These are phyloP conservation scores for Rhynchosporium secalis DNA, from an alignment of 2,329 filamentous ascomycete species.

Conservation along the genomic window DNA sequence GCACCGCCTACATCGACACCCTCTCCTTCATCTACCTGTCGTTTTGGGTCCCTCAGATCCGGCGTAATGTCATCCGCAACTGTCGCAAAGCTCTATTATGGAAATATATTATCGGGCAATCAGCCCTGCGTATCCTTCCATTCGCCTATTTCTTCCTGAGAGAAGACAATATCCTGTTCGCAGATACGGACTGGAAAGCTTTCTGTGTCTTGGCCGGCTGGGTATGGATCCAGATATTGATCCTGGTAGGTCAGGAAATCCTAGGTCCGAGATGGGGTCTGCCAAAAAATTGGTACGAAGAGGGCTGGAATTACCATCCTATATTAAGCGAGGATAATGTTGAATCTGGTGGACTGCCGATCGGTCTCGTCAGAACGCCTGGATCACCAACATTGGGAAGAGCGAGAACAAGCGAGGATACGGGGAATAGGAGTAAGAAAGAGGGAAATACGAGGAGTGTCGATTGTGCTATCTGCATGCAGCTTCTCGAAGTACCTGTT, in stretches of 20 bases:
- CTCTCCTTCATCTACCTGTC: slow-evolving; percentile 78
- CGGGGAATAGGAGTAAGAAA: slow-evolving; percentile 46
- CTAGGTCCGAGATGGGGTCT: slow-evolving; percentile 88
- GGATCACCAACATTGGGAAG: slow-evolving; percentile 29
- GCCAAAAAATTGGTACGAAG: slow-evolving; percentile 64
- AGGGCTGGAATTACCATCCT: slow-evolving; percentile 93
- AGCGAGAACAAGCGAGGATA: slow-evolving; percentile 29
- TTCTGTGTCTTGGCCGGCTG: slow-evolving; percentile 69
- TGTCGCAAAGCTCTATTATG: slow-evolving; percentile 88
- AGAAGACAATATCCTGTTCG: slow-evolving; percentile 77
- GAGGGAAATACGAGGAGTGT: slow-evolving; percentile 55
- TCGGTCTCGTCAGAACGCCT: slow-evolving; percentile 59
- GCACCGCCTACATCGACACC: slow-evolving; percentile 59
- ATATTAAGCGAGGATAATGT: slow-evolving; percentile 79
- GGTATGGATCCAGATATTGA: slow-evolving; percentile 83
- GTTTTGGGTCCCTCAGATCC: slow-evolving; percentile 89
- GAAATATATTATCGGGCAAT: slow-evolving; percentile 87
- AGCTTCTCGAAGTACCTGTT: slow-evolving; percentile 86
- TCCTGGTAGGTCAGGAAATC: slow-evolving; percentile 79
- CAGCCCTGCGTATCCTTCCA: slow-evolving; percentile 72
- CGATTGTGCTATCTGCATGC: slow-evolving; percentile 94
- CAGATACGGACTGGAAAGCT: slow-evolving; percentile 64
- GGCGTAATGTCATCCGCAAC: slow-evolving; percentile 86
- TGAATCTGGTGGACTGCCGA: slow-evolving; percentile 77
- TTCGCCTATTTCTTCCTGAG: slow-evolving; percentile 84